Base-by-base conservation (phyloP, 1,139 yeast genomes). In the Eremothecium cymbalariae region DNA sequence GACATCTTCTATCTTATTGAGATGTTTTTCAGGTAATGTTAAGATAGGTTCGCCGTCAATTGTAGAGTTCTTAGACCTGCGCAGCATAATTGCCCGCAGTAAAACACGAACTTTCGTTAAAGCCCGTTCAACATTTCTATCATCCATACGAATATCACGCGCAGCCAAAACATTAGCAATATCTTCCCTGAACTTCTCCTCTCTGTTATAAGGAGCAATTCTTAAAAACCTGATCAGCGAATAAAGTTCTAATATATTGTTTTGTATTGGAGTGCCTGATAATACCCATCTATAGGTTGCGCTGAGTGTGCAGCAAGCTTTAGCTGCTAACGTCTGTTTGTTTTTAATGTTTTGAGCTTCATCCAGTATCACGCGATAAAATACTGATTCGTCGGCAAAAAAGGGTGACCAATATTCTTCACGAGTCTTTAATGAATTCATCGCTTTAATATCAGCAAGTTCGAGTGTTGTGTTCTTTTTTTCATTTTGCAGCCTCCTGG, bases 191-290 rank as follows among this genome's bases (percentile, higher is more conserved):
- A 86, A 88, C 33, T 62, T 65, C 9, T 48, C 49, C 46, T 77
- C 83, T 52, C 76, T 65, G 47, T 69, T 63, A 48, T 80, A 81
- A 0, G 93, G 93, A 38, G 69, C 67, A 28, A 85, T 77, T 33
- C 70, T 63, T 39, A 90, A 61, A 53, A 86, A 90, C 43, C 88
- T 59, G 18, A 90, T 55, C 29, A 86, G 60, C 2, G 96, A 86
- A 53, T 67, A 84, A 25, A 93, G 62, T 49, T 90, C 99, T 28
- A 74, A 81, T 39, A 88, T 71, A 35, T 67, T 72, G 50, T 90
- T 90, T 59, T 93, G 97, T 65, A 93, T 79, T 0, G 98, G 98
- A 0, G 99, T 90, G 47, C 98, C 99, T 4, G 94, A 77, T 28
- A 90, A 63, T 50, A 95, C 82, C 75, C 94, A 77, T 38, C 90